Evolutionary conservation across 768 basidiomycete species (phyloP).

Genomic region (Rhodotorula kratochvilovae): DNA sequence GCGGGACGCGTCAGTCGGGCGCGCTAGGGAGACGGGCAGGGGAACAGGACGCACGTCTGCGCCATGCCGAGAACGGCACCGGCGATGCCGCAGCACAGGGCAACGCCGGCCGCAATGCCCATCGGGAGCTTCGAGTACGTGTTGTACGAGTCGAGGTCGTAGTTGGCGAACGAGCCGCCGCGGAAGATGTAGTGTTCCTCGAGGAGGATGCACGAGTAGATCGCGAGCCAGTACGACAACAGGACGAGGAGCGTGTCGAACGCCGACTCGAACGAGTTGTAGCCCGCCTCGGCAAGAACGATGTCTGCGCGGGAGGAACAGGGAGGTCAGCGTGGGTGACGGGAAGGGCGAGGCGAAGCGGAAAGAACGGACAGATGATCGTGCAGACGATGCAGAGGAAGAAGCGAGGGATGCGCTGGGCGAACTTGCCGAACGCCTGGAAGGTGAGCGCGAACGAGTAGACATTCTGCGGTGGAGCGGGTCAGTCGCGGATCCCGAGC

Average conservation of each 20-base stretch:
- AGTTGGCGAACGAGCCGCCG: slow-evolving; percentile 46
- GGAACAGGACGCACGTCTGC: slow-evolving; percentile 45
- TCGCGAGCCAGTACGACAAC: slow-evolving; percentile 55
- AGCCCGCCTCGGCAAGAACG: slow-evolving; percentile 54
- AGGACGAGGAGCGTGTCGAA: slow-evolving; percentile 48
- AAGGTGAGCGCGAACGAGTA: slow-evolving; percentile 54
- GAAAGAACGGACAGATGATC: slow-evolving; percentile 22
- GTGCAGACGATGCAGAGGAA: slow-evolving; percentile 43
- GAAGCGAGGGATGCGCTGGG: slow-evolving; percentile 51
- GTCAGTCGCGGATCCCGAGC: not conserved
- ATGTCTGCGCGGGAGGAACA: slow-evolving; percentile 49
- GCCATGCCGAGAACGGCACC: slow-evolving; percentile 51
- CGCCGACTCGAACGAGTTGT: slow-evolving; percentile 51
- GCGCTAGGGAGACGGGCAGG: slow-evolving; percentile 16
- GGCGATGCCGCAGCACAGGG: slow-evolving; percentile 48
- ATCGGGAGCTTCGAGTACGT: slow-evolving; percentile 47
- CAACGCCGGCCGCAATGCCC: slow-evolving; percentile 49
- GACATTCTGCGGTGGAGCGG: slow-evolving; percentile 41
- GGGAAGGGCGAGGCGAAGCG: not conserved
- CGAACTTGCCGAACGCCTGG: slow-evolving; percentile 51
- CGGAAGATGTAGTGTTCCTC: slow-evolving; percentile 58
- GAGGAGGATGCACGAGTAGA: slow-evolving; percentile 53
- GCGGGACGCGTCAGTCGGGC: not conserved
- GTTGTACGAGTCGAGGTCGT: slow-evolving; percentile 50
- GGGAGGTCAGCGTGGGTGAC: not conserved